phyloP scores from a whole-genome alignment of 1,284 basidiomycete genomes.

The Ganoderma meredithae region DNA sequence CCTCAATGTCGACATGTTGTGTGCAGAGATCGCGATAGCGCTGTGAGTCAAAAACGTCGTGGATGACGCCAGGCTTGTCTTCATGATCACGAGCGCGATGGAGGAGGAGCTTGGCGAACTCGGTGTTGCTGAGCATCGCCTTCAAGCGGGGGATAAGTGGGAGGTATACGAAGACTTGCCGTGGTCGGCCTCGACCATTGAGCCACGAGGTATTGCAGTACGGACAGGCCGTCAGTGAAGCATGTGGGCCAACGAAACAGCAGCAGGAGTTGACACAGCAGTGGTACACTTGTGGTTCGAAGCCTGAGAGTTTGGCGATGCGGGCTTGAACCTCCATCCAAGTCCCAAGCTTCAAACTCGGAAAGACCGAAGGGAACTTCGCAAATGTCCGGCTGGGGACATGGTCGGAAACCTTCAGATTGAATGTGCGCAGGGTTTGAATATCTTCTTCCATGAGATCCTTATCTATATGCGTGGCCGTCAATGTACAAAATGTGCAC shows the following conservation, averaged over 20 bases:
- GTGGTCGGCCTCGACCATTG: conserved; percentile 27
- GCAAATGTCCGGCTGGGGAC: conserved; percentile 32
- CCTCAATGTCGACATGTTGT: neutral
- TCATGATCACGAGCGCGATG: conserved; percentile 32
- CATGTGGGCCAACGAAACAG: conserved; percentile 42
- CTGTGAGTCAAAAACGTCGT: conserved; percentile 3
- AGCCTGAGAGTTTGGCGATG: conserved; percentile 35
- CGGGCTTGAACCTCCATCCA: conserved; percentile 23
- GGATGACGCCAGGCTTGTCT: conserved; percentile 22
- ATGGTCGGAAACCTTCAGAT: conserved; percentile 33
- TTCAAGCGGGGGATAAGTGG: conserved; percentile 31
- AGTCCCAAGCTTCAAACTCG: conserved; percentile 13
- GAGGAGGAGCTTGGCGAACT: conserved; percentile 26
- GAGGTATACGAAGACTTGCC: conserved; percentile 29
- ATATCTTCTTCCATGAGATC: conserved; percentile 26
- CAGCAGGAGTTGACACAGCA: conserved; percentile 49
- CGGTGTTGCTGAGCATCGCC: conserved; percentile 14
- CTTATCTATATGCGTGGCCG: neutral
- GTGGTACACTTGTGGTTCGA: conserved; percentile 42
- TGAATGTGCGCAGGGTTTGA: conserved; percentile 25
- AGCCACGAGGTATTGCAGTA: conserved; percentile 41
- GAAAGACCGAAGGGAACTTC: conserved; percentile 30
- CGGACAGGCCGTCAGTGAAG: conserved; percentile 39
- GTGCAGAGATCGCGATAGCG: neutral
- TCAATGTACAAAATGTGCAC: too few relatives aligned